Conservation (phyloP, 305 asterid species). For the Fraxinus xanthoxyloides region DNA sequence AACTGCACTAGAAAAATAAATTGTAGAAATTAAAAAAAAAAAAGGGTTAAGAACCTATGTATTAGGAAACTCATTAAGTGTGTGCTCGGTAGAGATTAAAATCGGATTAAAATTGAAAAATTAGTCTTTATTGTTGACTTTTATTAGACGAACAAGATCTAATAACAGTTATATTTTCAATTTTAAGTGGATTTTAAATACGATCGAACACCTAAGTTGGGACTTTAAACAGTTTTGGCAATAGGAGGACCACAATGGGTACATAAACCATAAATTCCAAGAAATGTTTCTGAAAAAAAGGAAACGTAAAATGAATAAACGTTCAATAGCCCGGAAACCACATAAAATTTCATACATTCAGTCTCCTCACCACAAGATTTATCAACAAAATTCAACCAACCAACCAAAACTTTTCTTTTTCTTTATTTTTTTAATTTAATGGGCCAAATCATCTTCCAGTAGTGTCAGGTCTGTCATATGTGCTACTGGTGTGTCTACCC, state of each 20-base stretch:
- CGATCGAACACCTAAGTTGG: too few species aligned
- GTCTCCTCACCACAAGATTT: not conserved
- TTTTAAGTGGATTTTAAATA: too few species aligned
- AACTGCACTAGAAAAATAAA: not conserved
- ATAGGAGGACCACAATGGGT: not conserved
- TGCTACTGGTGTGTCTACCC: slow-evolving; percentile 11
- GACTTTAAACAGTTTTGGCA: not conserved
- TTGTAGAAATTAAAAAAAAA: not conserved
- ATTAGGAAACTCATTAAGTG: not conserved
- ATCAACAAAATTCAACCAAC: not conserved
- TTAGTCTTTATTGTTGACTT: too few species aligned
- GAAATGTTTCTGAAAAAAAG: not conserved
- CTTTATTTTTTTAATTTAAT: not conserved
- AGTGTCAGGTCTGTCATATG: not conserved
- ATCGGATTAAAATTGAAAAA: too few species aligned
- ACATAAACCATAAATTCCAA: not conserved
- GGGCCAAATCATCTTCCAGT: slow-evolving; percentile 25
- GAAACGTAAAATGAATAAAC: not conserved
- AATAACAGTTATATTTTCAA: too few species aligned
- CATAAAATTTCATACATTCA: not conserved
- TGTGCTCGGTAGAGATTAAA: too few species aligned
- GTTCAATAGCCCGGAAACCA: not conserved
- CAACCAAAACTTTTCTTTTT: not conserved
- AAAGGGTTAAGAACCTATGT: not conserved
- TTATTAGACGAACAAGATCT: too few species aligned